Evolutionary conservation across 192 early-diverging fungal species (phyloP).

Genomic region (Gaertneriomyces sp.): DNA sequence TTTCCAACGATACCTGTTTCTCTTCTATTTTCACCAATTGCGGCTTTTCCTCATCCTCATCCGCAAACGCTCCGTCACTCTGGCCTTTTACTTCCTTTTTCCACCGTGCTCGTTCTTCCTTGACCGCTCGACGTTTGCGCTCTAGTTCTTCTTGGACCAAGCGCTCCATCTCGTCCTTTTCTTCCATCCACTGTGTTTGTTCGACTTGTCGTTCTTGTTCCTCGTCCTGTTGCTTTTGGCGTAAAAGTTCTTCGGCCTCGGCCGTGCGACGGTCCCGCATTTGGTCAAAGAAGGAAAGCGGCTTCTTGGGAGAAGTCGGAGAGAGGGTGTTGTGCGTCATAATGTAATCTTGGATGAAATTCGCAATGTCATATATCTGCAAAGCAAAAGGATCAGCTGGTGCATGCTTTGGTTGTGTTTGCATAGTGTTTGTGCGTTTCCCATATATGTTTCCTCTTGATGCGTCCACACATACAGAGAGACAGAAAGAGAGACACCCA

Average conservation of each 20-base stretch:
- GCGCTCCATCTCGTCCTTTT: conserved; percentile 18
- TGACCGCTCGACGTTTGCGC: conserved; percentile 18
- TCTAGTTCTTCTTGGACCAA: conserved; percentile 31
- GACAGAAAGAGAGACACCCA: no score
- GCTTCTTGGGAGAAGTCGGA: conserved; percentile 29
- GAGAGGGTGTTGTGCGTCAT: conserved; percentile 19
- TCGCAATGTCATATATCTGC: conserved; percentile 33
- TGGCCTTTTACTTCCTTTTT: conserved; percentile 2
- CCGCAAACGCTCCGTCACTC: background rate
- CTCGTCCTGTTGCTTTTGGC: conserved; percentile 4
- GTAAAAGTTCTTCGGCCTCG: conserved; percentile 23
- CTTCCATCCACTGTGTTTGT: conserved; percentile 14
- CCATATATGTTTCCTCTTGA: no score
- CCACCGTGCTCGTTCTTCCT: conserved; percentile 5
- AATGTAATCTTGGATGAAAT: conserved; percentile 32
- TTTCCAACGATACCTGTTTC: conserved; percentile 6
- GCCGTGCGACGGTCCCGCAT: conserved; percentile 32
- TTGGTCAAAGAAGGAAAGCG: conserved; percentile 41
- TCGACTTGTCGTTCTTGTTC: conserved; percentile 10
- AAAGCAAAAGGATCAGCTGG: conserved; percentile 4
- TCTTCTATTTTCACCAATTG: no score
- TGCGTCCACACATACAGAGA: no score
- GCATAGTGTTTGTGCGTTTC: no score
- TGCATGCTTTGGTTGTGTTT: background rate
- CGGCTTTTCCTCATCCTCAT: no score